A percentile compares a stretch with the other conserved stretches of the same genome.
Conservation (phyloP, 768 basidiomycete species). For the Suillus weaverae region DNA sequence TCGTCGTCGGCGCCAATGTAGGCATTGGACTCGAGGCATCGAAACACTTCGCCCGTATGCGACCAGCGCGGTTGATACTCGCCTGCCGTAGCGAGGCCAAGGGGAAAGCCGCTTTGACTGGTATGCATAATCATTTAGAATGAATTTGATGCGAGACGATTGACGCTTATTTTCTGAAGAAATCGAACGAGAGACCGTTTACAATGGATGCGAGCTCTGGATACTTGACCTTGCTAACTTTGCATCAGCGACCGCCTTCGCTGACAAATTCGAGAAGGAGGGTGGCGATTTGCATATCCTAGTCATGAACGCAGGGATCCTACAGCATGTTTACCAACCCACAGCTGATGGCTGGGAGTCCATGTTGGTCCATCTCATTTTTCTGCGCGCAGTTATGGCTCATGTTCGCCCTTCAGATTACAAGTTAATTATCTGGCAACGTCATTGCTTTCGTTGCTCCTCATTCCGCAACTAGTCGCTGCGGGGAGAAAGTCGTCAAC, state of each 20-base stretch:
- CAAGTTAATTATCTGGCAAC: conserved; percentile 39
- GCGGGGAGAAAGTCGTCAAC: conserved; percentile 25
- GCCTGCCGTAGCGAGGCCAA: conserved; percentile 29
- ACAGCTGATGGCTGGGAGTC: conserved; percentile 49
- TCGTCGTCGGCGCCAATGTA: conserved; percentile 33
- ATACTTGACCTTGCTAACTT: conserved; percentile 42
- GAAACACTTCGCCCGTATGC: conserved; percentile 33
- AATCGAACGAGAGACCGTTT: conserved; percentile 27
- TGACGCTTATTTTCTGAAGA: conserved; percentile 14
- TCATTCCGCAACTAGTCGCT: conserved; percentile 31
- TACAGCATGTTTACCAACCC: conserved; percentile 10
- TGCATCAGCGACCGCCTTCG: conserved; percentile 41
- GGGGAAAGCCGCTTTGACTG: conserved; percentile 20
- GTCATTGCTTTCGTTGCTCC: conserved; percentile 29
- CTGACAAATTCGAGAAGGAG: conserved; percentile 25
- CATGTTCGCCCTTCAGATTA: conserved; percentile 21
- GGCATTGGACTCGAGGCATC: conserved; percentile 35
- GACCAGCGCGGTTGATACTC: conserved; percentile 27
- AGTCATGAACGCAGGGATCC: conserved; percentile 44
- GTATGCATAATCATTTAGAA: conserved; percentile 14
- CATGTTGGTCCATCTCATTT: conserved; percentile 27
- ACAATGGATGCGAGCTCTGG: conserved; percentile 37
- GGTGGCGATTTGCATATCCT: conserved; percentile 39
- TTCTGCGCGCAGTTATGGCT: neutral
- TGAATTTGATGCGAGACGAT: neutral